Percentiles rank a stretch among this genome's conserved stretches.
These are phyloP conservation scores for Vicia villosa DNA, from an alignment of 306 rosid genomes.

Conservation along the genomic window DNA sequence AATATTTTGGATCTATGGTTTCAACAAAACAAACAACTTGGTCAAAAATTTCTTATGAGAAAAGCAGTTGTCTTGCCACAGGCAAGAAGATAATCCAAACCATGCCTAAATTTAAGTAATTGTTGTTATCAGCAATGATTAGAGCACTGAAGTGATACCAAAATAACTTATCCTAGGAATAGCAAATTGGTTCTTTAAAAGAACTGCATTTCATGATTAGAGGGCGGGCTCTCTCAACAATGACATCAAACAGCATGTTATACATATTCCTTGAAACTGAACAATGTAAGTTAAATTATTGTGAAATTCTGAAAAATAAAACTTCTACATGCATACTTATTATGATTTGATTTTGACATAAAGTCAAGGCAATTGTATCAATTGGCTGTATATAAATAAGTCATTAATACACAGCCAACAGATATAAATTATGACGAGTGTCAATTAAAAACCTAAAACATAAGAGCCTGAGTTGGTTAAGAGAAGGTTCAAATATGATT, in stretches of 20 bases:
- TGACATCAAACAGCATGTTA: neutral
- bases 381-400: neutral
- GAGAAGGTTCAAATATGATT: neutral
- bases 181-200: conserved; percentile 8
- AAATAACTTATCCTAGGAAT: conserved; percentile 12
- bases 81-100: neutral
- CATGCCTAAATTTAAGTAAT: neutral
- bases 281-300: neutral
- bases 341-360: conserved; percentile 1
- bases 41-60: conserved; percentile 30
- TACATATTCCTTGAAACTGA: neutral
- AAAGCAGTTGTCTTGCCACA: conserved; percentile 3
- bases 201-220: neutral
- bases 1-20: conserved; percentile 72
- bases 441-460: neutral
- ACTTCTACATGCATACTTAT: neutral
- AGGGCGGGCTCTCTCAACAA: neutral
- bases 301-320: neutral
- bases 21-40: conserved; percentile 26
- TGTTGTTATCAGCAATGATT: neutral
- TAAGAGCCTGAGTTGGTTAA: neutral
- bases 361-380: neutral
- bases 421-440: conserved; percentile 8
- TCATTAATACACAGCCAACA: conserved; percentile 3
- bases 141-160: conserved; percentile 6